Conservation (phyloP, 306 rosid genomes). For the Vigna radiata region DNA sequence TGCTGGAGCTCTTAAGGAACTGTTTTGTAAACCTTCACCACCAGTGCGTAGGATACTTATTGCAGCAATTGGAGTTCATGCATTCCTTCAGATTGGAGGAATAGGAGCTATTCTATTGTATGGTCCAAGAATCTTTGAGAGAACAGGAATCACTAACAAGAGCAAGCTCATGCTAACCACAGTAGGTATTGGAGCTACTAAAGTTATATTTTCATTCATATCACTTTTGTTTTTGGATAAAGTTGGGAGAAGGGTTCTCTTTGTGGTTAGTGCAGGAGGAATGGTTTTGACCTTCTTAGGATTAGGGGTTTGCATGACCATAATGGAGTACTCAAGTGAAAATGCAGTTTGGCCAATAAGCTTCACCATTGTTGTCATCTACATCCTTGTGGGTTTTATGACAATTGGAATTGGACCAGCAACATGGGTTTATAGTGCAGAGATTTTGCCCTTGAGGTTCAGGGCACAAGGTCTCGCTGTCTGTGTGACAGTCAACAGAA, state of each 20-base stretch:
- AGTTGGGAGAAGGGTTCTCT: constrained; percentile 45
- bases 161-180: constrained; percentile 59
- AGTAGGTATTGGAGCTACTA: constrained; percentile 60
- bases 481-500: constrained; percentile 64
- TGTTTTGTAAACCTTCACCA: constrained; percentile 53
- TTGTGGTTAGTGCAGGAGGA: constrained; percentile 58
- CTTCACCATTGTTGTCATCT: constrained; percentile 47
- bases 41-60: constrained; percentile 63
- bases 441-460: constrained; percentile 65
- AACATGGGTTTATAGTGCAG: constrained; percentile 72
- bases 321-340: constrained; percentile 49
- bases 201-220: constrained; percentile 43
- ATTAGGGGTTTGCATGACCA: constrained; percentile 58
- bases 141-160: constrained; percentile 58
- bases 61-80: constrained; percentile 63
- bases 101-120: constrained; percentile 59
- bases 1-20: constrained; percentile 56
- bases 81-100: constrained; percentile 55
- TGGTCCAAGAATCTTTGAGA: constrained; percentile 67
- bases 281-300: constrained; percentile 39
- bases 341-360: constrained; percentile 49
- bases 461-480: constrained; percentile 68
- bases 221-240: constrained; percentile 50
- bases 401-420: constrained; percentile 67
- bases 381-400: constrained; percentile 54